A percentile compares a stretch with the other conserved stretches of the same genome.
Evolutionary conservation across 208 protist species (phyloP).

Genomic region (Leishmania tarentolae): DNA sequence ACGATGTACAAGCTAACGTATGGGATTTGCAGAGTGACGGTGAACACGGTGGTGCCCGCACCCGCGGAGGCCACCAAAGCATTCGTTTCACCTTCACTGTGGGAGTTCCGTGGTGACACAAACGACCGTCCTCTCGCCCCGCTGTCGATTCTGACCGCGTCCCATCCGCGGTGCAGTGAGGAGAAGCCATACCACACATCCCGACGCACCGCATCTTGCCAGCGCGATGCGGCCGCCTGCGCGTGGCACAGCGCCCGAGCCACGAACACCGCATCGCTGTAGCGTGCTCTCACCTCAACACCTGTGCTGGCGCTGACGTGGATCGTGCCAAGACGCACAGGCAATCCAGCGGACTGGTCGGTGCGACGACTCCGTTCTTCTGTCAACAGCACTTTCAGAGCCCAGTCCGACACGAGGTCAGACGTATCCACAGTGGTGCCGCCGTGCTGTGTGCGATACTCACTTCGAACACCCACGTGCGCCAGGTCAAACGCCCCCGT

Average conservation of each 20-base stretch:
- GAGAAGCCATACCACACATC: constrained; percentile 23
- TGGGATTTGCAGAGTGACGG: constrained; percentile 12
- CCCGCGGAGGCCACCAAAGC: background rate
- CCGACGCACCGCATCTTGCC: constrained; percentile 25
- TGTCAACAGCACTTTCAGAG: constrained; percentile 24
- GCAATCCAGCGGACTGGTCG: background rate
- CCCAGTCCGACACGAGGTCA: constrained; percentile 27
- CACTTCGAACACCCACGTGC: constrained; percentile 27
- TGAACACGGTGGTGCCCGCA: background rate
- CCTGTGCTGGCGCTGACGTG: constrained; percentile 35
- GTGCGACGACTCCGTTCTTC: constrained; percentile 15
- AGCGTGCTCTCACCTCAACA: constrained; percentile 52
- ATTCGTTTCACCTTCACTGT: background rate
- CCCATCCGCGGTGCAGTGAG: constrained; percentile 11
- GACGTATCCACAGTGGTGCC: constrained; percentile 4
- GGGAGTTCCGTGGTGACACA: background rate
- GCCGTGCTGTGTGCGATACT: constrained; percentile 14
- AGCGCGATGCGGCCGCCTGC: constrained; percentile 29
- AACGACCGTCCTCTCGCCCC: background rate
- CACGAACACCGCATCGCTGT: constrained; percentile 55
- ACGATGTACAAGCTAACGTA: constrained; percentile 27
- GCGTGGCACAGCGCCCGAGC: constrained; percentile 36
- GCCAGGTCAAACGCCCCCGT: constrained; percentile 25
- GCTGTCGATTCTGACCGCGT: background rate
- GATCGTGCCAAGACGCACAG: constrained; percentile 7